Evolutionary conservation across 345 rosid species (phyloP).

Genomic region (Ceriops tagal): DNA sequence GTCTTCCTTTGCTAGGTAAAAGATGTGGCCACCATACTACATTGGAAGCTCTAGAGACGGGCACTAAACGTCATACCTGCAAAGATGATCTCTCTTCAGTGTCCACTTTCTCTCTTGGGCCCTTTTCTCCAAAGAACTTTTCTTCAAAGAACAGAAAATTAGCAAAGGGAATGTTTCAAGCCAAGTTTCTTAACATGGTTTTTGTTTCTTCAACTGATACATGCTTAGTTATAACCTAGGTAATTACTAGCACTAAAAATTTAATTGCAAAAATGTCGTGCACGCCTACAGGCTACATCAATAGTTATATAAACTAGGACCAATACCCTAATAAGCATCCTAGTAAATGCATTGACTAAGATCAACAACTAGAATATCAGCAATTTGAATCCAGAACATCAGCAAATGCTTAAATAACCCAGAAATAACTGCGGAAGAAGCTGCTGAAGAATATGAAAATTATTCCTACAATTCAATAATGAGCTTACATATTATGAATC

Average conservation of each 20-base stretch:
- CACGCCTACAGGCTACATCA: too few relatives aligned
- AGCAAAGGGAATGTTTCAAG: conserved; percentile 5
- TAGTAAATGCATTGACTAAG: too few relatives aligned
- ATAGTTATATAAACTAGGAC: too few relatives aligned
- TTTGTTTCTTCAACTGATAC: conserved; percentile 7
- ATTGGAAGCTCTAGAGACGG: conserved; percentile 86
- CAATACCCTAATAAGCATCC: too few relatives aligned
- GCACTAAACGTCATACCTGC: conserved; percentile 30
- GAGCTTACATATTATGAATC: too few relatives aligned
- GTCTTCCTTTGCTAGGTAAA: conserved; percentile 63
- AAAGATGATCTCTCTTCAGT: conserved; percentile 31
- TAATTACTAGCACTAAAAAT: neutral
- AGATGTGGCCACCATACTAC: conserved; percentile 99
- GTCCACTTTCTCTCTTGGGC: conserved; percentile 14
- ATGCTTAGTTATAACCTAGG: neutral
- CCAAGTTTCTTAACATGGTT: conserved; percentile 13
- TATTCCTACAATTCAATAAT: too few relatives aligned
- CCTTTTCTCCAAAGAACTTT: conserved; percentile 19
- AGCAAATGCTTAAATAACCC: too few relatives aligned
- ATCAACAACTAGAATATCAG: too few relatives aligned
- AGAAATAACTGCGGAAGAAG: too few relatives aligned
- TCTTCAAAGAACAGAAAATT: conserved; percentile 11
- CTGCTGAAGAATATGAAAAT: too few relatives aligned
- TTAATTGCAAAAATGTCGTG: too few relatives aligned
- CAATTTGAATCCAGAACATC: too few relatives aligned